phyloP scores from a whole-genome alignment of 139 green algal species.

The Nannochloris sp. region DNA sequence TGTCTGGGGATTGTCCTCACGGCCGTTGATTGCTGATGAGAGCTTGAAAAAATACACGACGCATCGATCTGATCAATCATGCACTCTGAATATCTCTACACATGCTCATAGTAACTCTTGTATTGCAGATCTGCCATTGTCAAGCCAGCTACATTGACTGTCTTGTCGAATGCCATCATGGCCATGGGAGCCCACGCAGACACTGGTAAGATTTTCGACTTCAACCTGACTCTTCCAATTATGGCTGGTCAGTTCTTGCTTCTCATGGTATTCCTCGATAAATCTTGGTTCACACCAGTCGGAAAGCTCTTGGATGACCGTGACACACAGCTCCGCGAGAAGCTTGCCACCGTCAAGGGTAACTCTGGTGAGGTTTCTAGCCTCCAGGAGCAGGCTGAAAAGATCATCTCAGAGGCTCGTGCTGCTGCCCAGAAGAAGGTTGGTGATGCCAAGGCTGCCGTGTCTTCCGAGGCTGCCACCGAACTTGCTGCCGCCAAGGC shows the following conservation, averaged over 20 bases:
- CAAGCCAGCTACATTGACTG: constrained; percentile 40
- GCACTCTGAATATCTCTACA: too few relatives aligned
- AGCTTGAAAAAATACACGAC: too few relatives aligned
- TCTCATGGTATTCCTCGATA: constrained; percentile 89
- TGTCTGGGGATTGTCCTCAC: too few relatives aligned
- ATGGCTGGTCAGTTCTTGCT: constrained; percentile 78
- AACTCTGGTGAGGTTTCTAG: constrained; percentile 32
- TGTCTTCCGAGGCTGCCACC: constrained; percentile 30
- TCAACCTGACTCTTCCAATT: constrained; percentile 66
- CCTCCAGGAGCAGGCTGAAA: constrained; percentile 42
- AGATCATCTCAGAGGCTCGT: constrained; percentile 34
- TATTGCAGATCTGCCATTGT: constrained; percentile 25
- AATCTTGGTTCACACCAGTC: constrained; percentile 83
- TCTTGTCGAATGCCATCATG: constrained; percentile 57
- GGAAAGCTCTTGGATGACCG: constrained; percentile 80
- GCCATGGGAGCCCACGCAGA: constrained; percentile 63
- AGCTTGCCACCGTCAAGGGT: constrained; percentile 70
- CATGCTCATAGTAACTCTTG: too few relatives aligned
- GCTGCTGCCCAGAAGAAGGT: constrained; percentile 35
- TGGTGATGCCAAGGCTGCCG: constrained; percentile 28
- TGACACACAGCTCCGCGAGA: constrained; percentile 59
- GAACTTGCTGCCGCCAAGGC: constrained; percentile 38
- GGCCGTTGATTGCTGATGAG: too few relatives aligned
- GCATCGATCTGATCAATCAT: too few relatives aligned
- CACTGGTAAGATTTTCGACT: constrained; percentile 70